Evolutionary conservation across 1,139 yeast genomes (phyloP).

Genomic region (Candida smagusa): DNA sequence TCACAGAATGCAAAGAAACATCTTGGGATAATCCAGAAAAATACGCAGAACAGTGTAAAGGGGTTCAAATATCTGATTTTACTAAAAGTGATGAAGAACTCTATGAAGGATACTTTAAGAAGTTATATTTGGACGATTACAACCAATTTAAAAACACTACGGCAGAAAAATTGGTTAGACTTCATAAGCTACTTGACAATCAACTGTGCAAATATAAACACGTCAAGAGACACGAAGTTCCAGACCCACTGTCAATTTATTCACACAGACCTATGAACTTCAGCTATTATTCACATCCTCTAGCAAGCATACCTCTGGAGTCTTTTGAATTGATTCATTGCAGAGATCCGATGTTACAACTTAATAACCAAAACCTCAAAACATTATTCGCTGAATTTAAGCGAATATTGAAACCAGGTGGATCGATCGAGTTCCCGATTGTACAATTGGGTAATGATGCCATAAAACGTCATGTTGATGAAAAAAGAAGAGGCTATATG

Average conservation of each 20-base stretch:
- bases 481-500: slow-evolving; percentile 3
- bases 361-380: slow-evolving; percentile 24
- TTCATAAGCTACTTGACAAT: slow-evolving; percentile 26
- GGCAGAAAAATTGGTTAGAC: slow-evolving; percentile 26
- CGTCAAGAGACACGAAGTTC: slow-evolving; percentile 10
- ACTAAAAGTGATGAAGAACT: slow-evolving; percentile 24
- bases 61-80: slow-evolving; percentile 18
- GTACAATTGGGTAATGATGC: slow-evolving; percentile 15
- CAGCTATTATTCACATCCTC: slow-evolving; percentile 29
- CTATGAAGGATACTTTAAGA: slow-evolving; percentile 22
- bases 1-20: slow-evolving; percentile 24
- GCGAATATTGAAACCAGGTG: slow-evolving; percentile 37
- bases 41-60: slow-evolving; percentile 3
- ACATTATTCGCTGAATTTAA: slow-evolving; percentile 31
- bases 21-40: slow-evolving; percentile 14
- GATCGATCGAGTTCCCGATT: slow-evolving; percentile 32
- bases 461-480: slow-evolving; percentile 10
- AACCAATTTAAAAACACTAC: slow-evolving; percentile 21
- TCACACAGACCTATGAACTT: slow-evolving; percentile 36
- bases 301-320: slow-evolving; percentile 26
- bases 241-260: slow-evolving; percentile 18
- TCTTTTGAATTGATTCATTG: slow-evolving; percentile 37
- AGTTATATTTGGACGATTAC: slow-evolving; percentile 27
- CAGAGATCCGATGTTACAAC: slow-evolving; percentile 34
- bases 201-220: slow-evolving; percentile 18